Conservation (phyloP, 352 stramenopile genomes). For the Phytophthora rubi region DNA sequence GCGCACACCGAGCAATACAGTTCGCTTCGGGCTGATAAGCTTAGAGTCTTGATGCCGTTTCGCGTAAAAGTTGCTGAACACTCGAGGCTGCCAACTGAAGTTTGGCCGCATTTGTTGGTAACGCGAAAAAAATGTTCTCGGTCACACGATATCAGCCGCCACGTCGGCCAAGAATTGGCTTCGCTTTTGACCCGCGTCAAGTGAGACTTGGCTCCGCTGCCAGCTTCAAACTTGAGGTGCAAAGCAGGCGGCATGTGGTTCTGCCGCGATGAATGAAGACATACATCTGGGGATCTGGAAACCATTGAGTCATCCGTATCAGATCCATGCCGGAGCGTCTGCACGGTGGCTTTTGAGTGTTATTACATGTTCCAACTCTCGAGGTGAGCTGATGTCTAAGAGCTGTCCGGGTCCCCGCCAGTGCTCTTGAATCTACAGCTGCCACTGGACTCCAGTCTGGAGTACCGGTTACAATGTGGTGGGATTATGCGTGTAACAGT, state of each 20-base stretch:
- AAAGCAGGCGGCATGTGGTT: constrained; percentile 13
- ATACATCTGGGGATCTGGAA: constrained; percentile 17
- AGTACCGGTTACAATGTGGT: too few species aligned
- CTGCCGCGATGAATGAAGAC: constrained; percentile 16
- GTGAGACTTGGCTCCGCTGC: constrained; percentile 9
- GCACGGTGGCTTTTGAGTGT: neutral
- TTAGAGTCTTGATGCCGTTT: constrained; percentile 1
- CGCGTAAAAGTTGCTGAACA: constrained; percentile 14
- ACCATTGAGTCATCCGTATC: constrained; percentile 15
- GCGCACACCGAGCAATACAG: neutral
- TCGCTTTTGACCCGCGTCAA: constrained; percentile 10
- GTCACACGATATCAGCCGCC: neutral
- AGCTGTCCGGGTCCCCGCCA: too few species aligned
- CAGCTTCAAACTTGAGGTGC: neutral
- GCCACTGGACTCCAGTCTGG: too few species aligned
- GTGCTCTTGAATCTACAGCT: too few species aligned
- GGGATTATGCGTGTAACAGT: too few species aligned
- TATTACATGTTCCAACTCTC: neutral
- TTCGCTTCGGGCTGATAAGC: neutral
- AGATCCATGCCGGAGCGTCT: constrained; percentile 15
- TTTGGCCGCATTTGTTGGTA: neutral
- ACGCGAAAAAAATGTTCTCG: constrained; percentile 10
- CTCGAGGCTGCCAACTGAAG: neutral
- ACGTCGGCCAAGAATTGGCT: constrained; percentile 11
- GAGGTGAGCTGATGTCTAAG: neutral